These are phyloP conservation scores for Calocybe gangraenosa DNA, from an alignment of 768 basidiomycete species.

Conservation along the genomic window DNA sequence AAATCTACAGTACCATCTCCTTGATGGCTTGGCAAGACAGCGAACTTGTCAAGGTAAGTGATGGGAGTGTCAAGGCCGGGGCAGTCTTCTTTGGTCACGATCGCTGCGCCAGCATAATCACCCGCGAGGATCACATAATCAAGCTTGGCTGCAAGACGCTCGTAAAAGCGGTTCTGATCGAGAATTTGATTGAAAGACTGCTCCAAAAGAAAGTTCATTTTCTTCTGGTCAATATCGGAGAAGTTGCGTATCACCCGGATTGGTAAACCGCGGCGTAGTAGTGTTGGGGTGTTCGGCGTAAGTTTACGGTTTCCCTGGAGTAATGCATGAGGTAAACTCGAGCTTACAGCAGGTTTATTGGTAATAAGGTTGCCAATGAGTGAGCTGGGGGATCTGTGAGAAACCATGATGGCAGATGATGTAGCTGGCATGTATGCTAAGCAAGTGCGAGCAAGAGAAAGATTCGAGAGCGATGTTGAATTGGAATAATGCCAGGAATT, in stretches of 20 bases:
- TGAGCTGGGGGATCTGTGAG: conserved; percentile 92
- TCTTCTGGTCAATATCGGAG: conserved; percentile 66
- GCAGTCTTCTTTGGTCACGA: conserved; percentile 70
- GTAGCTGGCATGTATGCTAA: conserved; percentile 88
- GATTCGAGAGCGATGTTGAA: conserved; percentile 83
- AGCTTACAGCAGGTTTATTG: conserved; percentile 94
- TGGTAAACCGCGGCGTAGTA: conserved; percentile 84
- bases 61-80: conserved; percentile 45
- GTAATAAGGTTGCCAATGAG: conserved; percentile 97
- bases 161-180: conserved; percentile 71
- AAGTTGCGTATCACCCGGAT: conserved; percentile 74
- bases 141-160: conserved; percentile 66
- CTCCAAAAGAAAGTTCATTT: conserved; percentile 81
- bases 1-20: conserved; percentile 99
- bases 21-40: conserved; percentile 90
- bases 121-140: conserved; percentile 94
- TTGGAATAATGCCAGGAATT: conserved; percentile 70
- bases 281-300: conserved; percentile 87
- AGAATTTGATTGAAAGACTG: conserved; percentile 78
- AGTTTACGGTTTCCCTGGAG: conserved; percentile 84
- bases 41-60: conserved; percentile 98
- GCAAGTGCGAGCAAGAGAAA: conserved; percentile 81
- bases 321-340: conserved; percentile 90
- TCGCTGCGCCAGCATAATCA: conserved; percentile 92
- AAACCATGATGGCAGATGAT: conserved; percentile 95